Evolutionary conservation across 169 alveolate genomes (phyloP), one percentile per base, ranked within the genome.

Genomic region (Cryptosporidium meleagridis): DNA sequence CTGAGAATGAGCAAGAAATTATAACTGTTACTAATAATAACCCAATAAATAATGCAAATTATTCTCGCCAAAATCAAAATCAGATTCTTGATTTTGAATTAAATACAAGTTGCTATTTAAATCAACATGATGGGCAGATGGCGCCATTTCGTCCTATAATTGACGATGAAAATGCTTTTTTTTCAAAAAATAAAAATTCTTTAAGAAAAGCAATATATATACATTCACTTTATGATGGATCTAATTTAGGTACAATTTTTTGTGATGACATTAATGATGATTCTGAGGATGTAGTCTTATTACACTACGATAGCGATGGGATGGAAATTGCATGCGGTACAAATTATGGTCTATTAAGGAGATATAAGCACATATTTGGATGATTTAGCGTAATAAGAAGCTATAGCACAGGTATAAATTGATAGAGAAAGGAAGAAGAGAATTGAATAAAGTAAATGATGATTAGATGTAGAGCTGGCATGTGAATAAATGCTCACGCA

Each of bases 321-420:
- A 80, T 80, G 89, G 89, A 80, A 26, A 62, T 80, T 18, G 89
- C 89, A 39, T 80, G 89, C 44, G 89, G 89, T 26, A 80, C 89
- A 61, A 80, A 80, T 65, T 39, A 80, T 48, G 89, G 89, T 12
- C 65, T 62, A 65, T 29, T 80, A 41, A 59, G 73, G 58, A 59
- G 89, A 48, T 80, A 80, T 29, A 80, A 29, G 14, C 89, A 80
- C 61, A 45, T 48, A 59, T 80, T 80, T 41, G 72, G 65, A 23
- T 31, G 12, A 69, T 45, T 29, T 18, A 18, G 16, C 39, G 6
- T 3, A 39, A 9, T 14, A 65, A 31, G 2, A 31, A 31, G 6
- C 16, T 3, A n/a, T 33, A 31, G 0, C 33, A 14, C 18, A 29
- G 8, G 9, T 26, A 14, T 26, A 16, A 23, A n/a, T 10, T 8